Conservation (phyloP, 163 green algal species). For the Volvox carteri region DNA sequence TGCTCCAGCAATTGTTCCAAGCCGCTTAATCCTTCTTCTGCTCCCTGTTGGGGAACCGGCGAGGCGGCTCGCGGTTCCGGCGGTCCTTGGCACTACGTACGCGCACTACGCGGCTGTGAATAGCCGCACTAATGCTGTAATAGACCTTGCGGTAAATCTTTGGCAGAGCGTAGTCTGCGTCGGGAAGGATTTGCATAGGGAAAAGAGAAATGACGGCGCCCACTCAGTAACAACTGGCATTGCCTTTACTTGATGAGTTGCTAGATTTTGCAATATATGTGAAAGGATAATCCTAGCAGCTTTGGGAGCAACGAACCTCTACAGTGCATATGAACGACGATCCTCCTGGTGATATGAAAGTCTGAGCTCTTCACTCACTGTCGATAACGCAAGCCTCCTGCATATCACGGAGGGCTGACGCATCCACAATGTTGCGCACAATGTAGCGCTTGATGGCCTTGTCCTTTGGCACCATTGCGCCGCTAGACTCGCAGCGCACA, state of each 20-base stretch:
- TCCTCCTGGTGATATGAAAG: no score
- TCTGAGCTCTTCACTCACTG: conserved; percentile 71
- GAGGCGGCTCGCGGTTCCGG: conserved; percentile 93
- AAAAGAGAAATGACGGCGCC: conserved; percentile 24
- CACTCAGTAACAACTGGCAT: neutral
- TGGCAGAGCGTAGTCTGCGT: conserved; percentile 86
- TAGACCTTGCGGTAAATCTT: conserved; percentile 97
- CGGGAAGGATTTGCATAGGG: neutral
- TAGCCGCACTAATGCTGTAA: conserved; percentile 98
- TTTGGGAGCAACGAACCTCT: no score
- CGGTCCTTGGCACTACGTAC: conserved; percentile 92
- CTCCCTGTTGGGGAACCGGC: conserved; percentile 66
- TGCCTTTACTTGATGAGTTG: no score
- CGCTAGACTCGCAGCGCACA: conserved; percentile 93
- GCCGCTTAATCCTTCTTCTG: conserved; percentile 58
- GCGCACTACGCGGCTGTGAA: conserved; percentile 93
- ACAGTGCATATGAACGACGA: no score
- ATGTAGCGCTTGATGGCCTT: conserved; percentile 99
- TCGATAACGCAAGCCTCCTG: conserved; percentile 96
- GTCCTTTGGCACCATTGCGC: conserved; percentile 95
- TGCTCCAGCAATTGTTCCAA: conserved; percentile 1
- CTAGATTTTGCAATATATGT: no score
- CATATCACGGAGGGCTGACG: conserved; percentile 97
- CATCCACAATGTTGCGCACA: conserved; percentile 98
- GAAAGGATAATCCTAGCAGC: no score